Conservation (phyloP, 2,329 filamentous ascomycete genomes). For the Pestalotiopsis sp. region DNA sequence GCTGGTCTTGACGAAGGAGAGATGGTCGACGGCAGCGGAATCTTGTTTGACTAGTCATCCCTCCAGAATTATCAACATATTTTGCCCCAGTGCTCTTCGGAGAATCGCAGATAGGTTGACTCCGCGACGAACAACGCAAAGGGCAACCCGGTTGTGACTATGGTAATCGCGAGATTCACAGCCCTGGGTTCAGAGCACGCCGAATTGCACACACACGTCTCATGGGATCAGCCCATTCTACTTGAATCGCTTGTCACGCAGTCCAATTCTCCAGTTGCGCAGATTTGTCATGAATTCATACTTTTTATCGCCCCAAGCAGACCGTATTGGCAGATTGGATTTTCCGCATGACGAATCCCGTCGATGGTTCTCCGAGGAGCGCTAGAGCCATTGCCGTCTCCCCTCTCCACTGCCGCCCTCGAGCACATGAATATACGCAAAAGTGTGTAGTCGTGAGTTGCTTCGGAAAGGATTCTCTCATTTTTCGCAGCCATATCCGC, state of each 20-base stretch:
- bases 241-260: not conserved
- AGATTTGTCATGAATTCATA: not conserved
- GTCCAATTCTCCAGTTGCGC: not conserved
- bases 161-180: not conserved
- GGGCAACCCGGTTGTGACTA: too few species aligned
- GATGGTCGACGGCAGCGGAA: too few species aligned
- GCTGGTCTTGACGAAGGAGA: too few species aligned
- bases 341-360: not conserved
- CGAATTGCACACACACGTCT: not conserved
- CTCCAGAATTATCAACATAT: too few species aligned
- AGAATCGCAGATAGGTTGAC: too few species aligned
- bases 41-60: too few species aligned
- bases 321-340: not conserved
- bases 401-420: not conserved
- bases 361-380: not conserved
- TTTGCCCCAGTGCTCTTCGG: too few species aligned
- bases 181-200: not conserved
- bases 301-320: not conserved
- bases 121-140: too few species aligned
- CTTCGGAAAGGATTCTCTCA: conserved; percentile 27
- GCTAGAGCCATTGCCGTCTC: not conserved
- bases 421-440: not conserved
- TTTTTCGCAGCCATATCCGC: conserved; percentile 38
- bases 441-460: conserved; percentile 10
- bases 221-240: not conserved